Conservation (phyloP, 192 early-diverging fungal genomes). For the Diversispora eburnea region DNA sequence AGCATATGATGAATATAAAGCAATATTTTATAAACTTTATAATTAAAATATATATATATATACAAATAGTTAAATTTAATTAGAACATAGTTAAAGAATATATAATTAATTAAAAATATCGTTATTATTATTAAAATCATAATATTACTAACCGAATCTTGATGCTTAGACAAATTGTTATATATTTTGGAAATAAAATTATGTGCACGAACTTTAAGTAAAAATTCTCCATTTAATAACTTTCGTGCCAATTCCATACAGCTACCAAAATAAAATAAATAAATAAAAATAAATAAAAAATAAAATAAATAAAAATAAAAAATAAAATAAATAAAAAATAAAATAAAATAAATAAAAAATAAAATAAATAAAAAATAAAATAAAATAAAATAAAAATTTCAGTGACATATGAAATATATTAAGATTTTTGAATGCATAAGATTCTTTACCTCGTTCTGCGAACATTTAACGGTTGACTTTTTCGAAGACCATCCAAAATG, state of each 20-base stretch:
- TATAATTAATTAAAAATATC: neutral
- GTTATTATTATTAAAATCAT: neutral
- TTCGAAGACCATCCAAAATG: constrained; percentile 48
- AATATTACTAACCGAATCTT: constrained; percentile 14
- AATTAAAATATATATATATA: neutral
- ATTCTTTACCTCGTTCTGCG: constrained; percentile 44
- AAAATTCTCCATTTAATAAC: constrained; percentile 15
- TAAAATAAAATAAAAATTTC: no score
- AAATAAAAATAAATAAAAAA: neutral
- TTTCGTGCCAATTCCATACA: neutral
- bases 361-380: no score
- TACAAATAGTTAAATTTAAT: neutral
- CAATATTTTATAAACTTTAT: constrained; percentile 17
- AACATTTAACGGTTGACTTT: constrained; percentile 41
- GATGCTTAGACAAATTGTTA: neutral
- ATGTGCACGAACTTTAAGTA: constrained; percentile 11
- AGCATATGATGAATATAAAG: constrained; percentile 19
- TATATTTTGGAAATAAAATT: constrained; percentile 22
- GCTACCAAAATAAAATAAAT: neutral
- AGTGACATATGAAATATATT: no score
- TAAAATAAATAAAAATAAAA: neutral
- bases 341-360: neutral
- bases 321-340: neutral
- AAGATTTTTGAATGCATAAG: no score
- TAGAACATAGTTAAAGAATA: no score